Base-by-base conservation (phyloP, 192 early-diverging fungal species). In the Coemansia sp. region DNA sequence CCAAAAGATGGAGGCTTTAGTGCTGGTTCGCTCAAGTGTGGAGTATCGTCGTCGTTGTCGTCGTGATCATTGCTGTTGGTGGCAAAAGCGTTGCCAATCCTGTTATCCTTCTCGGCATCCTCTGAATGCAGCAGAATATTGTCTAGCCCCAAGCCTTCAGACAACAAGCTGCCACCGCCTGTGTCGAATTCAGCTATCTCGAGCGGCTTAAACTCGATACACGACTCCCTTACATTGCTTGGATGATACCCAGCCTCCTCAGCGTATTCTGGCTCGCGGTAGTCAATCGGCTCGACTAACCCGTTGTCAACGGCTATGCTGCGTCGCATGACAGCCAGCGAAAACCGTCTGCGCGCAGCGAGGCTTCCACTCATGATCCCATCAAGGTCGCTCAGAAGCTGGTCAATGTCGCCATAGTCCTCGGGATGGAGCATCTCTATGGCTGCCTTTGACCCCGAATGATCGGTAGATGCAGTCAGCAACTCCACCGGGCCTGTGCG, bases 331-430 rank as follows among this genome's bases (percentile, higher is more conserved):
- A 79, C 53, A 0, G 72, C 68, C 32, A 79, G 62, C 53, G 76
- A 79, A 40, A 79, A 79, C 19, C 76, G 76, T 22, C 62, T 69
- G 62, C 76, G 76, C 29, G 76, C 76, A 22, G 71, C 72, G 35
- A 71, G 53, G 46, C 72, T 79, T 41, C 76, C 76, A 46, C 43
- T 70, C 69, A 73, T 79, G 11, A 79, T 79, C 14, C 76, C 76
- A 14, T 79, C 76, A 20, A 79, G 68, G 52, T 79, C 76, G 9
- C 35, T 60, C 29, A 79, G 65, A 11, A 79, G 68, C 59, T 65
- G 61, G 52, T 79, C 76, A 22, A 79, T 43, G 45, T 79, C 76
- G 42, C 76, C 72, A 33, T 79, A 79, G 65, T 79, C 76, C 15
- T 79, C 76, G 19, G 71, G 76, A 1, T 67, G 65, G 9, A 79